Conservation (phyloP, 2,329 filamentous ascomycete genomes). For the Proliferodiscus dingleyae region DNA sequence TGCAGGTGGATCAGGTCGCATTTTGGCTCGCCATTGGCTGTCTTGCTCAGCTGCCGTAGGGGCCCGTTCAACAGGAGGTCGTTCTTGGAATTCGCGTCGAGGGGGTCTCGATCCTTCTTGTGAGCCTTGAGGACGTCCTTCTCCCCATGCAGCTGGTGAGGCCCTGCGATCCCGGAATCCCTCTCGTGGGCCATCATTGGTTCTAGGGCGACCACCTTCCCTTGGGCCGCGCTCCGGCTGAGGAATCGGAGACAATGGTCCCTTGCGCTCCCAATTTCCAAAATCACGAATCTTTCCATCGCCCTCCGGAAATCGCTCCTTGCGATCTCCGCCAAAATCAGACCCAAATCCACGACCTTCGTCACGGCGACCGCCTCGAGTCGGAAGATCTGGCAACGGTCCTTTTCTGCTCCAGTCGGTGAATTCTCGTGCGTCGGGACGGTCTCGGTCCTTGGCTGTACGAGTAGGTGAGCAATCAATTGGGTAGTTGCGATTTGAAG, state of each 20-base stretch:
- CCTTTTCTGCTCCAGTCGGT: constrained; percentile 92
- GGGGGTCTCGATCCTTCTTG: constrained; percentile 77
- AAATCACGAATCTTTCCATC: constrained; percentile 79
- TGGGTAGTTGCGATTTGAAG: constrained; percentile 26
- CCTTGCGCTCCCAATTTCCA: constrained; percentile 90
- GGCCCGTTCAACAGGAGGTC: constrained; percentile 60
- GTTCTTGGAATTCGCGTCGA: constrained; percentile 69
- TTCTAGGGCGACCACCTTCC: constrained; percentile 53
- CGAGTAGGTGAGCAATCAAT: constrained; percentile 13
- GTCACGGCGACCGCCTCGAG: constrained; percentile 43
- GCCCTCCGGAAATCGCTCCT: constrained; percentile 61
- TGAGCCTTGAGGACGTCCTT: constrained; percentile 49
- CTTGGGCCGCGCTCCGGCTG: constrained; percentile 50
- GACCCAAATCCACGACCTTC: constrained; percentile 47
- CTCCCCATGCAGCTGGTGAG: constrained; percentile 74
- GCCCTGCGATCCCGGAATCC: constrained; percentile 57
- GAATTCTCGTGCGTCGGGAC: constrained; percentile 71
- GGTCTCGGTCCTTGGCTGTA: constrained; percentile 75
- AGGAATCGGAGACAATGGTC: constrained; percentile 72
- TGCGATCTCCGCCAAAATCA: constrained; percentile 58
- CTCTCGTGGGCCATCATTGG: constrained; percentile 56
- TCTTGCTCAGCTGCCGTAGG: constrained; percentile 89
- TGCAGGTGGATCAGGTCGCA: constrained; percentile 67
- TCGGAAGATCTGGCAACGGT: constrained; percentile 70
- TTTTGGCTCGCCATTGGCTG: constrained; percentile 85